Evolutionary conservation across 257 asterid genomes (phyloP).

Genomic region (Penstemon eatonii): DNA sequence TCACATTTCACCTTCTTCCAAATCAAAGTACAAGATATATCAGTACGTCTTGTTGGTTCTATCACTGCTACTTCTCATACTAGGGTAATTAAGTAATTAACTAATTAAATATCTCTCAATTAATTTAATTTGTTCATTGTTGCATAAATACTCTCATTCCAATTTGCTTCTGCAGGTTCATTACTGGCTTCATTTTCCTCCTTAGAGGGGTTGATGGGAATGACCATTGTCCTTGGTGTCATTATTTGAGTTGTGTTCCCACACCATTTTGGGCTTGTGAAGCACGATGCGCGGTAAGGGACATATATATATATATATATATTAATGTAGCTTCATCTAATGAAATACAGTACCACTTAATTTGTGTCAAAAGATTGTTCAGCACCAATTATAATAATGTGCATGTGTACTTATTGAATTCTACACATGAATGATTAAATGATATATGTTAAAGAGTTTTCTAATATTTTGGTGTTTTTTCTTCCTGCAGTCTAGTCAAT

Average conservation of each 20-base stretch:
- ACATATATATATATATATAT: no score
- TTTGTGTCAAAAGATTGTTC: no score
- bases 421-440: not conserved
- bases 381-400: no score
- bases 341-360: no score
- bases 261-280: slow-evolving; percentile 86
- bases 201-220: slow-evolving; percentile 70
- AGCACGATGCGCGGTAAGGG: slow-evolving; percentile 62
- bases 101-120: not conserved
- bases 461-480: not conserved
- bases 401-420: no score
- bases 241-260: slow-evolving; percentile 78
- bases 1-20: slow-evolving; percentile 29
- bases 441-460: not conserved
- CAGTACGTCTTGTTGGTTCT: slow-evolving; percentile 51
- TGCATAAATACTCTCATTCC: not conserved
- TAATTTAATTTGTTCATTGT: not conserved
- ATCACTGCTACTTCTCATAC: slow-evolving; percentile 38
- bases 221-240: slow-evolving; percentile 87
- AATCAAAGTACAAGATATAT: slow-evolving; percentile 69
- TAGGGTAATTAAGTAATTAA: slow-evolving; percentile 43
- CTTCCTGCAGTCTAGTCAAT: slow-evolving; percentile 48
- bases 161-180: slow-evolving; percentile 45
- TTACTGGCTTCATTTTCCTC: slow-evolving; percentile 43
- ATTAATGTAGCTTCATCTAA: not conserved